Base-by-base conservation (phyloP, 768 basidiomycete species). In the Leucocoprinus birnbaumii region DNA sequence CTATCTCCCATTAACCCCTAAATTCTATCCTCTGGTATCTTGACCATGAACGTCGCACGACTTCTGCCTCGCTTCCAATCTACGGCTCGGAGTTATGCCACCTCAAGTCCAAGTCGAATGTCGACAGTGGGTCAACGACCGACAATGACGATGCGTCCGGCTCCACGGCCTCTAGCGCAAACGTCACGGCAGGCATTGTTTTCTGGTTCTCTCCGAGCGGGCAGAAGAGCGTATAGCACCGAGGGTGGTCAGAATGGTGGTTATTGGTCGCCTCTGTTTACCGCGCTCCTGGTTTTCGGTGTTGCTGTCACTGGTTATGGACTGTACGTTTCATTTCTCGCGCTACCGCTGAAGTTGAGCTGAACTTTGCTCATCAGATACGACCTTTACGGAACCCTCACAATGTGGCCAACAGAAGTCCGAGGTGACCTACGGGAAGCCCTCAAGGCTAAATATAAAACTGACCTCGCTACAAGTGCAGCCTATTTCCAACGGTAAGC, bases 321-420 rank as follows among this genome's bases (percentile, higher is more conserved):
- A 59, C 46, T 70, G 75, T 75, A 58, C 45, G 69, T 65, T 22
- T 52, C 9, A 24, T 14, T 14, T 18, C 27, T 31, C n/a, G 19
- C 5, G 16, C 25, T 16, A 1, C 9, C 1, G 21, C 9, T 24
- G 19, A 21, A n/a, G 26, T n/a, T 19, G 4, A 40, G 22, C 18
- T 18, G n/a, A 3, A 14, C 8, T 14, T 14, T 14, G 16, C 26
- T 21, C 14, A 11, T 3, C 26, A 55, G 54, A 34, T 55, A 55
- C 60, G 73, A 80, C n/a, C 71, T 84, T 42, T 86, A 83, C 62
- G 66, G 68, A 6, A 72, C 76, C 10, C 71, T 87, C 67, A 83
- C 81, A 0, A 74, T 84, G 57, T 91, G 87, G 87, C 89, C 89
- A 1, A 63, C 65, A 10, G 80, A 84, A 59, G 66, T 91, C 2